Conservation (phyloP, 2,329 filamentous ascomycete genomes). For the Chaetomiaceae sp. region DNA sequence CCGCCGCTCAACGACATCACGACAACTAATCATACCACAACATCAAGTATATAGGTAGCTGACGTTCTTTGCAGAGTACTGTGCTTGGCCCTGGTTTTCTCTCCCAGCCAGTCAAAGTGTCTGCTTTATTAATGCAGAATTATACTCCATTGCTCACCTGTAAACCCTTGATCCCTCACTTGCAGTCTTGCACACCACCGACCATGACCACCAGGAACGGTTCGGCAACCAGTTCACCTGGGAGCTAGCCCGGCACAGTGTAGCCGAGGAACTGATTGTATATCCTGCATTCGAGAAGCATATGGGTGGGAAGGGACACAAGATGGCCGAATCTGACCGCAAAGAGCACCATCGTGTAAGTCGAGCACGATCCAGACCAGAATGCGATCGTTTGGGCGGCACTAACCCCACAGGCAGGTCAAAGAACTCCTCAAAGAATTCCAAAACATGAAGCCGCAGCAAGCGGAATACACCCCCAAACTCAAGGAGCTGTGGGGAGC, state of each 20-base stretch:
- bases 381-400: too few species aligned
- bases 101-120: too few species aligned
- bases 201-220: conserved; percentile 40
- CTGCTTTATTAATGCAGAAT: too few species aligned
- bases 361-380: too few species aligned
- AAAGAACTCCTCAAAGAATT: conserved; percentile 11
- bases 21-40: too few species aligned
- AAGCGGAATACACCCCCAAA: conserved; percentile 4
- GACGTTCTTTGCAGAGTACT: too few species aligned
- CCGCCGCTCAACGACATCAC: too few species aligned
- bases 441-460: conserved; percentile 6
- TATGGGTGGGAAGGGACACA: conserved; percentile 8
- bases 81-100: too few species aligned
- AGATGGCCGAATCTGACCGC: conserved; percentile 10
- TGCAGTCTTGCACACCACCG: conserved; percentile 37
- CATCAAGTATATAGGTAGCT: too few species aligned
- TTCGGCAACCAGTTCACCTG: conserved; percentile 50
- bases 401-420: background rate
- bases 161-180: too few species aligned
- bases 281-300: conserved; percentile 10
- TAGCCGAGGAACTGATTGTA: conserved; percentile 43
- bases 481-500: conserved; percentile 10
- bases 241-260: conserved; percentile 48
- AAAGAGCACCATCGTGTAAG: conserved; percentile 10
- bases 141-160: too few species aligned